These are phyloP conservation scores for Aspergillus sclerotiicarbonarius DNA, from an alignment of 495 filamentous ascomycete species.

Conservation along the genomic window DNA sequence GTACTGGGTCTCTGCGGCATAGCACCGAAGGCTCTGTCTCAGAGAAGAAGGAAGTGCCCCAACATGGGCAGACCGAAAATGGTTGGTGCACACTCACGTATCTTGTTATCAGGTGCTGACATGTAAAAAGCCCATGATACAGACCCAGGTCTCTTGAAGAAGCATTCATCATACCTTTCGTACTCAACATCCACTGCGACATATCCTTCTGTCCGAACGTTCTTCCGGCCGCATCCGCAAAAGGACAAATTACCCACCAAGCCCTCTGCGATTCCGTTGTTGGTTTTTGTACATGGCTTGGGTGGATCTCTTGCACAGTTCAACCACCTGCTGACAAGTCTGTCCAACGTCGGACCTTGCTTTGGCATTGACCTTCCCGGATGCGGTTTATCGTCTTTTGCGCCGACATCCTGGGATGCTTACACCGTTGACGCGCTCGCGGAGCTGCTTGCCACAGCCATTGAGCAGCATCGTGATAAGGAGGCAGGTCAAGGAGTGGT, in stretches of 20 bases:
- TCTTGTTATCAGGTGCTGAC: slow-evolving; percentile 3
- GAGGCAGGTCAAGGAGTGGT: slow-evolving; percentile 71
- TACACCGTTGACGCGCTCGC: slow-evolving; percentile 75
- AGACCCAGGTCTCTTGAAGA: slow-evolving; percentile 75
- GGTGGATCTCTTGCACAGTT: slow-evolving; percentile 90
- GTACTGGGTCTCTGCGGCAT: slow-evolving; percentile 37
- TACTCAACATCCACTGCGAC: slow-evolving; percentile 68
- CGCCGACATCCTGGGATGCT: slow-evolving; percentile 67
- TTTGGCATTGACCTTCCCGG: slow-evolving; percentile 89
- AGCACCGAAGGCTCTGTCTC: slow-evolving; percentile 22
- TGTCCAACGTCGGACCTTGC: slow-evolving; percentile 83
- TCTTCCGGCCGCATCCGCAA: slow-evolving; percentile 79
- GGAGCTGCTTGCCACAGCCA: slow-evolving; percentile 68
- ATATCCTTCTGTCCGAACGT: slow-evolving; percentile 78
- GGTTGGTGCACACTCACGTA: slow-evolving; percentile 23
- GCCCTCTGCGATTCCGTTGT: slow-evolving; percentile 71
- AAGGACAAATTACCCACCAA: slow-evolving; percentile 69
- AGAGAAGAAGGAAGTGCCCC: slow-evolving; percentile 20
- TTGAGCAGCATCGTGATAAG: slow-evolving; percentile 65
- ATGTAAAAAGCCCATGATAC: slow-evolving; percentile 39
- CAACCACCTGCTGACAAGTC: slow-evolving; percentile 72
- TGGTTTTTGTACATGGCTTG: slow-evolving; percentile 90
- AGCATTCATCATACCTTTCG: slow-evolving; percentile 67
- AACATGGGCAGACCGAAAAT: slow-evolving; percentile 30
- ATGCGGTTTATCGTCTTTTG: slow-evolving; percentile 75